Evolutionary conservation across 352 stramenopile genomes (phyloP), one percentile per base, ranked within the genome.

Genomic region (Globisporangium irregulare): DNA sequence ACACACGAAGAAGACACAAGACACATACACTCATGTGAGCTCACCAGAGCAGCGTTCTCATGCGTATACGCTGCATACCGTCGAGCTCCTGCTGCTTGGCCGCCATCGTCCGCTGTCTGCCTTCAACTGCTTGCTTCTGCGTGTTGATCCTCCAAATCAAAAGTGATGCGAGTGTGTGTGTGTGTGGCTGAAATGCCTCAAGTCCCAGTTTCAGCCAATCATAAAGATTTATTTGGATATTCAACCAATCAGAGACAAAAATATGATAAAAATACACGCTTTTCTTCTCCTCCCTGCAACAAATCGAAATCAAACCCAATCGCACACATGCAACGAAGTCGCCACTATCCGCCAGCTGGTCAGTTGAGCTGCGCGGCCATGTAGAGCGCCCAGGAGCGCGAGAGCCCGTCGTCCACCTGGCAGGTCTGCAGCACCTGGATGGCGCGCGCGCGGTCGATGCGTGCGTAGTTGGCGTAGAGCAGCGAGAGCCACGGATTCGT

Each of bases 391-490:
- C 83, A 93, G 3, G 86, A 70, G 22, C 86, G 86, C 38, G 82
- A 81, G 24, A 93, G 73, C 2, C 86, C 83, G 62, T 92, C 83
- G 61, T 93, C 86, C 80, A 92, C 80, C 29, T 77, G 80, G 59
- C 70, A 68, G 38, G 70, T 82, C 56, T 84, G 66, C 32, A 93
- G 76, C 57, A 92, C 81, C 1, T 68, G 48, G n/a, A 92, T 58
- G 0, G 84, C 78, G 3, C 62, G 55, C 0, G 66, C 59, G 57
- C 74, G 77, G 70, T 91, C 80, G 64, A 93, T 57, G 7, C 73
- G 76, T 54, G 86, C 86, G 62, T 92, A 92, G 73, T 90, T 94
- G 66, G 82, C 71, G 50, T 84, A 91, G 50, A 94, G 66, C 38
- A 94, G 69, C 46, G 83, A 92, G 5, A 89, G 68, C 87, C 84